Base-by-base conservation (phyloP, 768 basidiomycete species). In the Hygrophorus pudorinus region DNA sequence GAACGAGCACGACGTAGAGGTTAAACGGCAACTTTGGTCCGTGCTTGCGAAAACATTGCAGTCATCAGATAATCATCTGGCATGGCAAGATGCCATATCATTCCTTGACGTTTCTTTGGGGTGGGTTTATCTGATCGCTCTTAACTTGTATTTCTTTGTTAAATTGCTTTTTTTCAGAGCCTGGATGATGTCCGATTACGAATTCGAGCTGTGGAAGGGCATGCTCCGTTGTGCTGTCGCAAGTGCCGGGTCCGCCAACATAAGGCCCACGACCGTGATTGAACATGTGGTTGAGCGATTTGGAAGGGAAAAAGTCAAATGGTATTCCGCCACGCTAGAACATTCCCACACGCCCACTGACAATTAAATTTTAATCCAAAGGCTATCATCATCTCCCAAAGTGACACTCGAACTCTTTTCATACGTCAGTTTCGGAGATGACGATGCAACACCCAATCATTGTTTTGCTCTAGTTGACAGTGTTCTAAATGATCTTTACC, bases 31-130 rank as follows among this genome's bases (percentile, higher is more conserved):
- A 38, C 55, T 79, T 16, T 81, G 80, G 80, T 53, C 46, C 3
- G 52, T 70, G 32, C 45, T 74, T 16, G 73, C 71, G 3, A 58
- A 54, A 41, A 59, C 56, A 2, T 59, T 62, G 52, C 46, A 56
- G 28, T 54, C 53, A 14, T 48, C 51, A 5, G 55, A 58, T 8
- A 51, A 38, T 13, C 48, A 51, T 11, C 52, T 56, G 13, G 49
- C 52, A 35, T 75, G 71, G 73, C 55, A 61, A 42, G 66, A 68
- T 38, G 45, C 74, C 0, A 51, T 71, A 1, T 58, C 62, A 16
- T 65, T 79, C 45, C 63, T 81, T 14, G 53, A 58, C 0, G 60
- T 73, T 41, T 74, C 79, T 1, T 54, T 76, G 38, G 59, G 67
- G 79, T 79, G 41, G 47, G 61, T 51, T 41, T 36, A 16, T 18